A percentile compares a stretch with the other conserved stretches of the same genome.
Conservation (phyloP, 495 filamentous ascomycete genomes). For the Penicillium lagena region DNA sequence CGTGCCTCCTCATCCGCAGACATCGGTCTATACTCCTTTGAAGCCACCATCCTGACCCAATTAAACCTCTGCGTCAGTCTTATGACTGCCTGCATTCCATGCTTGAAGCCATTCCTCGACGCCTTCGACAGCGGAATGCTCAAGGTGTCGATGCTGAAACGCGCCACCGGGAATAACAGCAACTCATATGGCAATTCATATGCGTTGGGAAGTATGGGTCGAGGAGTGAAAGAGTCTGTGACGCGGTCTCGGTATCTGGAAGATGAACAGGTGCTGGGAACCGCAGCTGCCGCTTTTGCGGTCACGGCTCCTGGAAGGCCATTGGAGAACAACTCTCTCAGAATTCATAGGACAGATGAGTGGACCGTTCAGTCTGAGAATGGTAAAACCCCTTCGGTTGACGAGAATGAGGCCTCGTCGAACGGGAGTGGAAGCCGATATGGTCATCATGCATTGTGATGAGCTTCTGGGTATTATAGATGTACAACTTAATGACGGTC, state of each 20-base stretch:
- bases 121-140: slow-evolving; percentile 27
- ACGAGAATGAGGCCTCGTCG: no score
- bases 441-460: no score
- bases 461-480: no score
- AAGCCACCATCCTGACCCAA: slow-evolving; percentile 18
- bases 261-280: no score
- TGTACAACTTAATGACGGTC: no score
- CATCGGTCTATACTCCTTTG: no score
- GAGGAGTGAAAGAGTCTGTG: not conserved
- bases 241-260: no score
- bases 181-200: slow-evolving; percentile 4
- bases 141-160: slow-evolving; percentile 2
- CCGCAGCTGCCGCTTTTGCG: no score
- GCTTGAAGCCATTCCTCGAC: slow-evolving; percentile 32
- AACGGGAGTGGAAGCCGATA: no score
- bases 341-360: slow-evolving; percentile 5
- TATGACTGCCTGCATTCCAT: slow-evolving; percentile 30
- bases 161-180: not conserved
- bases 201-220: slow-evolving; percentile 3
- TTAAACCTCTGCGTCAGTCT: slow-evolving; percentile 22
- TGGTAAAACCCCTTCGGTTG: not conserved
- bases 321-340: not conserved
- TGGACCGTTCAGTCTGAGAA: slow-evolving; percentile 5
- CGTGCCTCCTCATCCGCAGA: no score
- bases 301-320: no score